Evolutionary conservation across 2,329 filamentous ascomycete species (phyloP), one percentile per base, ranked within the genome.

Genomic region (Nemania sp.): DNA sequence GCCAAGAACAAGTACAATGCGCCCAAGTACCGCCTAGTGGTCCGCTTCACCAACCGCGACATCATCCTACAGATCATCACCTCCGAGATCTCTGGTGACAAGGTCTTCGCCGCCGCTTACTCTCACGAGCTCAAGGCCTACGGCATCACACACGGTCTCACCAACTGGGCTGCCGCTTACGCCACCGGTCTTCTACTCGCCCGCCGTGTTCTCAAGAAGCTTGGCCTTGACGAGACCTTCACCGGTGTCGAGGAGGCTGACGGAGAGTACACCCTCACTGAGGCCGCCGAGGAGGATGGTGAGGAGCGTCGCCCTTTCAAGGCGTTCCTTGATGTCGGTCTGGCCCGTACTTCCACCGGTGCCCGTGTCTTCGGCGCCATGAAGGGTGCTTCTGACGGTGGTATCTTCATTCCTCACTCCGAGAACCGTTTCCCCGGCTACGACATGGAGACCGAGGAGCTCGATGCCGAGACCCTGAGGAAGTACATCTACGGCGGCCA

Each of bases 1-100:
- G 94, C 94, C 82, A 99, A 97, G 91, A 99, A 99, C 91, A 99
- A 99, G 89, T 99, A 97, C 89, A 96, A 96, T 82, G 89, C 94
- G 64, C 94, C 94, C 80, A 99, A 99, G 87, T 97, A 99, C 89
- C 90, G 94, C 75, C 89, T 99, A 74, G 94, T 99, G 67, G 91
- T 99, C 76, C 94, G 94, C 77, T 96, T 96, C 89, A 95, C 91
- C 84, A 96, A 97, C 89, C 91, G 91, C 80, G 93, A 99, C 85
- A 96, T 97, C 83, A 89, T 97, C 81, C 87, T 86, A 81, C 94
- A 99, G 84, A 94, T 99, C 76, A 86, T 99, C 76, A 89, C 84
- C 75, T 95, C 94, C 59, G 94, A 99, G 84, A 89, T 99, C 81
- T 86, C 83, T 66, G 94, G 94, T 73, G 94, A 99, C 88, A 97